Percentiles rank a stretch among this genome's conserved stretches.
Conservation (phyloP, 345 rosid species). For the Pistacia vera region DNA sequence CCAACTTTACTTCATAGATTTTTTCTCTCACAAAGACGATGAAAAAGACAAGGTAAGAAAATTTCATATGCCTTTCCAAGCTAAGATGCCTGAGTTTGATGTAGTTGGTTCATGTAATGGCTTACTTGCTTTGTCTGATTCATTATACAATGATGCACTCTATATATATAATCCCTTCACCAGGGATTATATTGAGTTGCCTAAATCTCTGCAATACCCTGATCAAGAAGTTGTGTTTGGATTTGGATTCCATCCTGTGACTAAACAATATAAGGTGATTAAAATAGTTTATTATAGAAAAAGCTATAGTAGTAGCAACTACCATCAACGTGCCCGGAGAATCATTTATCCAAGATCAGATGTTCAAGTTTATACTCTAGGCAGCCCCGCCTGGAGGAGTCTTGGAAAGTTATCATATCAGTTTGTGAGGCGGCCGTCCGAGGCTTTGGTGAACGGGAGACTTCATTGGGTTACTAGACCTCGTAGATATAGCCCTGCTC, state of each 20-base stretch:
- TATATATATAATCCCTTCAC: conserved; percentile 67
- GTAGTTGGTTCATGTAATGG: conserved; percentile 68
- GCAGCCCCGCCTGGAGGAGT: conserved; percentile 62
- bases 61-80: conserved; percentile 37
- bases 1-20: conserved; percentile 52
- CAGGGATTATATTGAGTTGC: conserved; percentile 41
- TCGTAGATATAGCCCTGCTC: conserved; percentile 55
- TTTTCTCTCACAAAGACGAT: conserved; percentile 22
- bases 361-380: conserved; percentile 55
- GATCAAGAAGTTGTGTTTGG: conserved; percentile 62
- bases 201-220: conserved; percentile 34
- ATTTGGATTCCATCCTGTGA: conserved; percentile 51
- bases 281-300: conserved; percentile 57
- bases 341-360: conserved; percentile 47
- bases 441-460: conserved; percentile 73
- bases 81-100: conserved; percentile 49
- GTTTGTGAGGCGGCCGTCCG: conserved; percentile 57
- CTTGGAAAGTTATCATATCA: conserved; percentile 66
- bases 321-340: conserved; percentile 31
- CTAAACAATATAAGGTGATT: conserved; percentile 60
- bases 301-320: conserved; percentile 7
- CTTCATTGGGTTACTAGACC: conserved; percentile 82
- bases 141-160: conserved; percentile 38
- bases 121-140: conserved; percentile 55
- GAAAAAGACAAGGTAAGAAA: conserved; percentile 40